These are phyloP conservation scores for Amylocarpus encephaloides DNA, from an alignment of 2,329 filamentous ascomycete genomes.

Conservation along the genomic window DNA sequence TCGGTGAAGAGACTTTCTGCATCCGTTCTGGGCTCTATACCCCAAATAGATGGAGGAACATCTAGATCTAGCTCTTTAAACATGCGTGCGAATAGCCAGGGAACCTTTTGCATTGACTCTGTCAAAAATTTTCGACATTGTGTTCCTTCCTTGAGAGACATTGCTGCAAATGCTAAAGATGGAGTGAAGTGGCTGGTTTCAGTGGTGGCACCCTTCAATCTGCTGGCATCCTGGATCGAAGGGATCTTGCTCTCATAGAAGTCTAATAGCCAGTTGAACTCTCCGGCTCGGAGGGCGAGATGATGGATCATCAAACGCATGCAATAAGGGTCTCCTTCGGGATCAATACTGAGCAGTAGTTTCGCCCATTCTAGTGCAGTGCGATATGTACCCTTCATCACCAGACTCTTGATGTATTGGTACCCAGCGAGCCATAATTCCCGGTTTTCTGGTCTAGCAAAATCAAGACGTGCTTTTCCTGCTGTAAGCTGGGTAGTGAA, in stretches of 20 bases:
- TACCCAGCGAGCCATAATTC: conserved; percentile 89
- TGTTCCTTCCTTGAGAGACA: conserved; percentile 60
- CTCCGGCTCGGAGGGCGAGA: conserved; percentile 72
- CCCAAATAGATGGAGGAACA: conserved; percentile 78
- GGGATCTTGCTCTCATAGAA: conserved; percentile 49
- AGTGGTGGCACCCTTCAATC: conserved; percentile 20
- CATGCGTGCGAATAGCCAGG: conserved; percentile 78
- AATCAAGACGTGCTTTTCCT: conserved; percentile 76
- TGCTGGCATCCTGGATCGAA: conserved; percentile 27
- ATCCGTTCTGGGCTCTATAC: conserved; percentile 52
- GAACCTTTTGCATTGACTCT: conserved; percentile 63
- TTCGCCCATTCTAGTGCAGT: conserved; percentile 94
- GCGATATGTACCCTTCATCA: conserved; percentile 86
- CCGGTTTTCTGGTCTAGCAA: conserved; percentile 76
- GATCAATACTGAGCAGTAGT: conserved; percentile 69
- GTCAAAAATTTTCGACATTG: conserved; percentile 60
- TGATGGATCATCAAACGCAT: conserved; percentile 77
- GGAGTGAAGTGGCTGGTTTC: conserved; percentile 66
- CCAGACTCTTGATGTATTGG: conserved; percentile 78
- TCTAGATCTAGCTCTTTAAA: conserved; percentile 77
- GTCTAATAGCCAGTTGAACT: conserved; percentile 69
- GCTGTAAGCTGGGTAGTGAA: conserved; percentile 71
- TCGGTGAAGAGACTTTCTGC: conserved; percentile 52
- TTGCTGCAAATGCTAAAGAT: conserved; percentile 68
- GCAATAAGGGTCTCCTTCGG: conserved; percentile 71